Conservation (phyloP, 2,329 filamentous ascomycete species). For the Epichloe festucae region DNA sequence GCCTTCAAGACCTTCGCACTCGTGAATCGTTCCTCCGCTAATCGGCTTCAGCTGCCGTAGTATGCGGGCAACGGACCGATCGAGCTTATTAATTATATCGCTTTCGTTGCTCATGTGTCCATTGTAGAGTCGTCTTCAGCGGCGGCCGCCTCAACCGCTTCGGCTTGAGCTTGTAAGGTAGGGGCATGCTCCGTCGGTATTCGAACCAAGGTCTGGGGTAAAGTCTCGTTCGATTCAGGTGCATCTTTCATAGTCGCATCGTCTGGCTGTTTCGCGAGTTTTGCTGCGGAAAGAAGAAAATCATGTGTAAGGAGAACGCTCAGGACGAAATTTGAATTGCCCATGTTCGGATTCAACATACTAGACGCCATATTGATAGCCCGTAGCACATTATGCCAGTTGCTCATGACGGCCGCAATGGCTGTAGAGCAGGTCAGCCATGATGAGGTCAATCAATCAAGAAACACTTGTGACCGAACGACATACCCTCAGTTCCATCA, state of each 20-base stretch:
- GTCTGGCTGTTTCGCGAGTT: conserved; percentile 50
- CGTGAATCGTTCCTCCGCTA: not conserved
- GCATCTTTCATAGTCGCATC: conserved; percentile 19
- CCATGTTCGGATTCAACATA: conserved; percentile 26
- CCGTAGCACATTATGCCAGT: conserved; percentile 77
- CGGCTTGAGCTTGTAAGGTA: conserved; percentile 46
- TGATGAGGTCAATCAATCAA: not conserved
- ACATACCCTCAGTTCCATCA: conserved; percentile 65
- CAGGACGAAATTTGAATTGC: no score
- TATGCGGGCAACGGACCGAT: not conserved
- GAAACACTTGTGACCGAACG: not conserved
- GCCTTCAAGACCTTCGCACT: not conserved
- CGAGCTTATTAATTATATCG: not conserved
- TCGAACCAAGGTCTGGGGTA: conserved; percentile 72
- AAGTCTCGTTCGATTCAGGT: conserved; percentile 29
- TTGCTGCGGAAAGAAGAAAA: conserved; percentile 33
- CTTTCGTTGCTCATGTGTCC: conserved; percentile 2
- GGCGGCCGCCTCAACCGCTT: conserved; percentile 32
- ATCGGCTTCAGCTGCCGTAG: not conserved
- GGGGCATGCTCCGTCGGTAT: conserved; percentile 72
- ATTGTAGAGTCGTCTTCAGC: conserved; percentile 21
- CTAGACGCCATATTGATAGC: conserved; percentile 80
- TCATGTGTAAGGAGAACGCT: conserved; percentile 6
- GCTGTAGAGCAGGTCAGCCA: conserved; percentile 34
- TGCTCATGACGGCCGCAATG: conserved; percentile 71